Evolutionary conservation across 2,329 filamentous ascomycete genomes (phyloP).

Genomic region (Metarhizium album): DNA sequence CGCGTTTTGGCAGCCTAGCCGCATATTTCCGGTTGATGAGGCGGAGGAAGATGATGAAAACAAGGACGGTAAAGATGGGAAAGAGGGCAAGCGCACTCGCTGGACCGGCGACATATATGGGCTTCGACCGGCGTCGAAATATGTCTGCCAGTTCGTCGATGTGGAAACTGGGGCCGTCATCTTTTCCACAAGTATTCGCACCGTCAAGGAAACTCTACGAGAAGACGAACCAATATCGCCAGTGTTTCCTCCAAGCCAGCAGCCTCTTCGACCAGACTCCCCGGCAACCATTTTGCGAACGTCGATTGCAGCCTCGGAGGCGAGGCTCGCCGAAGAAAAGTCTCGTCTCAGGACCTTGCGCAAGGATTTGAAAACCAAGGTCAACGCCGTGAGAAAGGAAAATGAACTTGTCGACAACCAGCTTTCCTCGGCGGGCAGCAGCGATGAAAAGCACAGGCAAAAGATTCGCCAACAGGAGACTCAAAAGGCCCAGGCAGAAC

Average conservation of each 20-base stretch:
- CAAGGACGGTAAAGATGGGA: conserved; percentile 24
- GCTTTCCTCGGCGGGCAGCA: conserved; percentile 57
- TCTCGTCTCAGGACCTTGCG: conserved; percentile 58
- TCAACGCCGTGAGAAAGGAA: conserved; percentile 59
- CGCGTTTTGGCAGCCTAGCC: conserved; percentile 67
- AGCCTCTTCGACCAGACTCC: conserved; percentile 60
- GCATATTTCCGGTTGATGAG: conserved; percentile 44
- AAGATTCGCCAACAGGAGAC: conserved; percentile 67
- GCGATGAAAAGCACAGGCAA: conserved; percentile 65
- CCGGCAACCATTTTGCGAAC: conserved; percentile 67
- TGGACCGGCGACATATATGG: conserved; percentile 66
- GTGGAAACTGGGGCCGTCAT: conserved; percentile 54
- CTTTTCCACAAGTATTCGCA: conserved; percentile 63
- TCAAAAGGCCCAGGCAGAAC: conserved; percentile 55
- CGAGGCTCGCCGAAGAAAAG: conserved; percentile 59
- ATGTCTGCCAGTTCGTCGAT: conserved; percentile 68
- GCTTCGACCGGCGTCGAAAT: conserved; percentile 61
- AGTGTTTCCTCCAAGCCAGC: conserved; percentile 35
- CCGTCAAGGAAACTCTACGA: conserved; percentile 35
- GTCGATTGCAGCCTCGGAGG: conserved; percentile 62
- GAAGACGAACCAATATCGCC: conserved; percentile 20
- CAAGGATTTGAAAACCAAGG: conserved; percentile 63
- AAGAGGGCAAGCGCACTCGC: conserved; percentile 23
- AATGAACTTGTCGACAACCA: conserved; percentile 58
- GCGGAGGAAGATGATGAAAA: conserved; percentile 15